A percentile compares a stretch with the other conserved stretches of the same genome.
Evolutionary conservation across 768 basidiomycete species (phyloP).

Genomic region (Tulasnella sp.): DNA sequence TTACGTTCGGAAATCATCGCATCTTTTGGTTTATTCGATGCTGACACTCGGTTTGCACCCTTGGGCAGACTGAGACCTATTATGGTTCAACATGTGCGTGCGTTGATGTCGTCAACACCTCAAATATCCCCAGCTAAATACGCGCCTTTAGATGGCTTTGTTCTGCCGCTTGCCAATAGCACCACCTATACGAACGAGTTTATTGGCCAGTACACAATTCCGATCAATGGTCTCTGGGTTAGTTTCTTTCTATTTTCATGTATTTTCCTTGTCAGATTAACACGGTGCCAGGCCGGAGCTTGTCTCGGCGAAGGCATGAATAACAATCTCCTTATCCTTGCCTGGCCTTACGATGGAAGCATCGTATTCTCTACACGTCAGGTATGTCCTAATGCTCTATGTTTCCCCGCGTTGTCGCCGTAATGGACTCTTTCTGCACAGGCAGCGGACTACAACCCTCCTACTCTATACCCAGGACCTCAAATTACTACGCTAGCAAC

Average conservation of each 20-base stretch:
- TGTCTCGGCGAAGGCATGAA: constrained; percentile 45
- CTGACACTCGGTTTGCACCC: too few species aligned
- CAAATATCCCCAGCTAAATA: too few species aligned
- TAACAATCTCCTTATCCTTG: constrained; percentile 44
- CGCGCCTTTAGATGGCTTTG: too few species aligned
- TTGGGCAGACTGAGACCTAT: too few species aligned
- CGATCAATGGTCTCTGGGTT: neutral
- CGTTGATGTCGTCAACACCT: too few species aligned
- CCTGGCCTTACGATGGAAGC: constrained; percentile 42
- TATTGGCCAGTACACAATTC: neutral
- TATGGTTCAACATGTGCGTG: too few species aligned
- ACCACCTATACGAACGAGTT: neutral
- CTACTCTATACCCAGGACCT: neutral
- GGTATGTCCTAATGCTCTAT: constrained; percentile 36
- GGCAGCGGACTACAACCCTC: neutral
- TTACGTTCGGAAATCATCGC: too few species aligned
- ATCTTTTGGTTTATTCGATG: too few species aligned
- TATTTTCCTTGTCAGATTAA: neutral
- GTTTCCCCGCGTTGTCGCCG: too few species aligned
- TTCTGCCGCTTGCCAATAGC: neutral
- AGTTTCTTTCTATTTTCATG: constrained; percentile 29
- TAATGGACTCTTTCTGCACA: too few species aligned
- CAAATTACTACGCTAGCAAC: neutral
- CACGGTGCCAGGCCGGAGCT: neutral
- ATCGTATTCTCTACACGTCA: constrained; percentile 44